A percentile compares a stretch with the other conserved stretches of the same genome.
Evolutionary conservation across 805 yeast species (phyloP).

Genomic region (Starmerella ratchasimensis): DNA sequence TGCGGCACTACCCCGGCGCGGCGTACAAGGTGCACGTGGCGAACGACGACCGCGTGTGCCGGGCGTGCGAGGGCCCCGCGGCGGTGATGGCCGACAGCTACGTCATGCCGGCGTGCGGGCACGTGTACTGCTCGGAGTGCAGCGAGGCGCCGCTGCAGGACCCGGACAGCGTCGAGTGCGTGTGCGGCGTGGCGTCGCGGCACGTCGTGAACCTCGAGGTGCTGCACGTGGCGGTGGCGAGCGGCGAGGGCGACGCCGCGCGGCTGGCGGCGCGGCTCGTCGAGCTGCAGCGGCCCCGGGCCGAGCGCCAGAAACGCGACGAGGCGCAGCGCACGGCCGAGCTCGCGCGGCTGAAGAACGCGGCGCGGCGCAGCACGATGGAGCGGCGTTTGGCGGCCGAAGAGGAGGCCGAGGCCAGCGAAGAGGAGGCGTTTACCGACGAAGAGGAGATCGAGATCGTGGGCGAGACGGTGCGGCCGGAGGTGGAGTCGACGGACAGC

Average conservation of each 20-base stretch:
- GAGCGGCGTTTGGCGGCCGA: no score
- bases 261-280: slow-evolving; percentile 1
- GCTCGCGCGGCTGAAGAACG: neutral
- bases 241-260: no score
- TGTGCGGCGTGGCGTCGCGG: neutral
- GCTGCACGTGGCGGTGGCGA: neutral
- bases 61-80: slow-evolving; percentile 11
- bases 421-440: no score
- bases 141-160: slow-evolving; percentile 19
- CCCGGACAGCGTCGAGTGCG: neutral
- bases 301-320: neutral
- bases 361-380: neutral
- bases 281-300: slow-evolving; percentile 5
- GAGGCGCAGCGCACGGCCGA: slow-evolving; percentile 4
- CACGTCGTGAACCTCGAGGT: slow-evolving; percentile 11
- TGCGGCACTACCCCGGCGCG: neutral
- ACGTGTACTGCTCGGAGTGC: slow-evolving; percentile 17
- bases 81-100: slow-evolving; percentile 6
- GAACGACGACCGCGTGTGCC: slow-evolving; percentile 10
- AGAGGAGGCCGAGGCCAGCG: neutral
- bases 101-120: slow-evolving; percentile 14
- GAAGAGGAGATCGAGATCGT: no score
- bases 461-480: no score
- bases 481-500: no score
- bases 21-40: neutral